A percentile compares a stretch with the other conserved stretches of the same genome.
These are phyloP conservation scores for Cladophialophora exuberans DNA, from an alignment of 2,329 filamentous ascomycete species.

Conservation along the genomic window DNA sequence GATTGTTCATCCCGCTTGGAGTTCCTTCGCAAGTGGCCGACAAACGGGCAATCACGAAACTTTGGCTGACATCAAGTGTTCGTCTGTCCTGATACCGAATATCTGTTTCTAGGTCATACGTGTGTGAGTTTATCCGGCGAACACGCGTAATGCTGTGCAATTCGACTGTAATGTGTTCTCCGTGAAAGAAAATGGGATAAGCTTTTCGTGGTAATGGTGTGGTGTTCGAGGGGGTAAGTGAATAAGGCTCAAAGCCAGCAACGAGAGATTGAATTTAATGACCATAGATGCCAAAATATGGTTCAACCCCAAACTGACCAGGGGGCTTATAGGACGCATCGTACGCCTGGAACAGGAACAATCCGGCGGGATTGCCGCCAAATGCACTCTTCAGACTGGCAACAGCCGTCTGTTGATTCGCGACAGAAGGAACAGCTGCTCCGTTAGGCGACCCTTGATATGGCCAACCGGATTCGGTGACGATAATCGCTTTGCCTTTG, in stretches of 20 bases:
- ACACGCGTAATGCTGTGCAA: constrained; percentile 10
- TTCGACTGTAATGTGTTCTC: neutral
- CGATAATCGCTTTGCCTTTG: constrained; percentile 64
- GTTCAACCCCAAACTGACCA: constrained; percentile 71
- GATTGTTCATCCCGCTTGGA: too few species aligned
- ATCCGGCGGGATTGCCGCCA: constrained; percentile 48
- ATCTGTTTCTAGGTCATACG: too few species aligned
- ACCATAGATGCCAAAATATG: constrained; percentile 67
- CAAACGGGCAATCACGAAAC: too few species aligned
- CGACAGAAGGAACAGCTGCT: constrained; percentile 67
- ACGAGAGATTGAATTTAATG: constrained; percentile 15
- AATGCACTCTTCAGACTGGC: constrained; percentile 66
- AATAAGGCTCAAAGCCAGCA: too few species aligned
- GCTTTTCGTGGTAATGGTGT: neutral
- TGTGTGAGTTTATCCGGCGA: too few species aligned
- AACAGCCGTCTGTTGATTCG: constrained; percentile 69
- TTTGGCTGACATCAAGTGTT: too few species aligned
- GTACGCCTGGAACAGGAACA: constrained; percentile 78
- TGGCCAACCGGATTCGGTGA: constrained; percentile 88
- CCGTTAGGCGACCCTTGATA: constrained; percentile 68
- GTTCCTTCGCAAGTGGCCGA: too few species aligned
- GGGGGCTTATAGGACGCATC: constrained; percentile 79
- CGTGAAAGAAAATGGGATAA: constrained; percentile 1
- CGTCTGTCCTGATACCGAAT: too few species aligned
- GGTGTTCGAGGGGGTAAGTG: too few species aligned